Evolutionary conservation across 495 filamentous ascomycete genomes (phyloP), one percentile per base, ranked within the genome.

Genomic region (Clavariopsis aquatica): DNA sequence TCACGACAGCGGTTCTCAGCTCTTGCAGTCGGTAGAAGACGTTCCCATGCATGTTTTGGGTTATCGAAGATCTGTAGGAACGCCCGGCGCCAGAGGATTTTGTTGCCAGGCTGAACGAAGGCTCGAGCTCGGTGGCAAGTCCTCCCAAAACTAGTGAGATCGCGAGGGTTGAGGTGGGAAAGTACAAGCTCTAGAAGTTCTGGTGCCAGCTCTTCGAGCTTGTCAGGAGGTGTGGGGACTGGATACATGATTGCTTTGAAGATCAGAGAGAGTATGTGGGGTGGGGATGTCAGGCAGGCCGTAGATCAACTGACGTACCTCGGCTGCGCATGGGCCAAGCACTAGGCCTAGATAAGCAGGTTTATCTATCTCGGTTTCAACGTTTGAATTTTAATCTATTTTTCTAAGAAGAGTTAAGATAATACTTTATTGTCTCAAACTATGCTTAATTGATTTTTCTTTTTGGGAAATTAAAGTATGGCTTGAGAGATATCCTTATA

Each of bases 1-100:
- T 70, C 63, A 2, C 58, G 57, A 20, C 6, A 3, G 8, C 51
- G 49, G 24, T 65, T 65, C 26, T 49, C 41, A 20, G 62, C 56
- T 8, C 62, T 57, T 15, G 67, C 62, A 19, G 58, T 41, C 6
- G 67, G 67, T 23, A 54, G 23, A 23, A 70, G 46, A 10, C 23
- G 23, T 1, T 19, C 23, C 67, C 67, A 70, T 22, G 41, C 63
- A 26, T 49, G 15, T n/a, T 54, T 60, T 3, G 67, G 67, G 43
- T 70, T 29, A 24, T 70, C 67, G 46, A 70, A 70, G 31, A 62
- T 23, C 10, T 70, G 67, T 0, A 66, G 45, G 51, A 63, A 68
- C 1, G 60, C 59, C 19, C 23, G 28, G 17, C 46, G 31, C 67
- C 67, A 70, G 2, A 70, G 52, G 9, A 70, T 13, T 28, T 66